Base-by-base conservation (phyloP, 345 rosid genomes). In the Hibiscus tridactylites region DNA sequence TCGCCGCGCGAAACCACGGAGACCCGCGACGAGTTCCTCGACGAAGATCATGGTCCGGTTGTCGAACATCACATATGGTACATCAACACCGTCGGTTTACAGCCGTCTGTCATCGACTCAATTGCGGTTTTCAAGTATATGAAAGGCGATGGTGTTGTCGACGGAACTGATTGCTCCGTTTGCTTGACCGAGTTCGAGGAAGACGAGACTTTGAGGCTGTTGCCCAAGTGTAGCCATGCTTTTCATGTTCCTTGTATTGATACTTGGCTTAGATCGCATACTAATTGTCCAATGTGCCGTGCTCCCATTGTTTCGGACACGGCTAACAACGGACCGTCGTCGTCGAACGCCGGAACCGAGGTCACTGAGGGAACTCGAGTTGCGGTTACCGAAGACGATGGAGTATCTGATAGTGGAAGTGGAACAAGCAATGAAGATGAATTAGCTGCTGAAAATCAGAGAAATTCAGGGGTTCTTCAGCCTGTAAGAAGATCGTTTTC, bases 141-240 rank as follows among this genome's bases (percentile, higher is more conserved):
- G 58, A 83, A 60, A 19, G 81, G 69, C 0, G 88, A 84, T 19
- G 86, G 89, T 46, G 61, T 82, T 35, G 83, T 88, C 52, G 93
- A 88, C 35, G 93, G 93, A 71, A 86, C 89, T 0, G 97, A 91
- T 11, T 88, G 97, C 76, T 80, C 97, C 5, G 90, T 91, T 79
- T 91, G 97, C 65, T 78, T 91, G 79, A 85, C 65, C 19, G 97
- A 88, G 75, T 91, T 91, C 61, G 75, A 83, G 60, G 97, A 91
- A 71, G 89, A 83, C 2, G 93, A 88, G 73, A 80, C 78, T 10
- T 79, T 91, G 13, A 80, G 89, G 60, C 69, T 91, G 72, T 54
- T 91, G 68, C 97, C 93, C 4, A 91, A 88, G 78, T 91, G 97
- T 66, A 87, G 61, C 73, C 97, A 91, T 37, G 93, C 93, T 70